Conservation (phyloP, 1,139 yeast genomes). For the Martiniozyma asiatica region DNA sequence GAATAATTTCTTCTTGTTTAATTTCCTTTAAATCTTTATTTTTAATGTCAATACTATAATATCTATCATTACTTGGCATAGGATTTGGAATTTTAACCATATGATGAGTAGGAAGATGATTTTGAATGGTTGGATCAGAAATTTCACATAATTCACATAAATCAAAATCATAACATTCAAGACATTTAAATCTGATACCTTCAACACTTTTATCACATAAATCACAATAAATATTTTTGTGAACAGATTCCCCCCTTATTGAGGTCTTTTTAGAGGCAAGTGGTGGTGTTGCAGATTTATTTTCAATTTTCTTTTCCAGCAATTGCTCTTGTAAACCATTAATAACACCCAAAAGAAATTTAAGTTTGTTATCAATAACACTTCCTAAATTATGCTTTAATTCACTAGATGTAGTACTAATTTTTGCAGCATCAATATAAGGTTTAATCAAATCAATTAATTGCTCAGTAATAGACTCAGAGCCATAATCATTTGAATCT, state of each 20-base stretch:
- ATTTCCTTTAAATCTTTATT: too few species aligned
- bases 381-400: constrained; percentile 9
- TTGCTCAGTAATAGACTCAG: background rate
- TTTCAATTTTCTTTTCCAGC: background rate
- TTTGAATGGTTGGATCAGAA: constrained; percentile 12
- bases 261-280: too few species aligned
- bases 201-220: constrained; percentile 27
- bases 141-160: constrained; percentile 41
- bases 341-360: constrained; percentile 10
- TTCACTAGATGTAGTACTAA: background rate
- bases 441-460: constrained; percentile 2
- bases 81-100: constrained; percentile 18
- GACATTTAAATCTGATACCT: constrained; percentile 44
- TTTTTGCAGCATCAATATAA: constrained; percentile 3
- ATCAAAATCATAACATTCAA: constrained; percentile 44
- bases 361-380: constrained; percentile 13
- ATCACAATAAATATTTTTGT: constrained; percentile 30
- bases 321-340: constrained; percentile 10
- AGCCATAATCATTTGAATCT: too few species aligned
- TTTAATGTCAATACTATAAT: too few species aligned
- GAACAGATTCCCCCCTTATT: constrained; percentile 11
- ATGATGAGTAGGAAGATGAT: constrained; percentile 22
- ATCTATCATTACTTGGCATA: too few species aligned
- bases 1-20: too few species aligned
- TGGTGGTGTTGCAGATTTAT: too few species aligned